These are phyloP conservation scores for Trichosanthes truncata DNA, from an alignment of 306 rosid species.

Conservation along the genomic window DNA sequence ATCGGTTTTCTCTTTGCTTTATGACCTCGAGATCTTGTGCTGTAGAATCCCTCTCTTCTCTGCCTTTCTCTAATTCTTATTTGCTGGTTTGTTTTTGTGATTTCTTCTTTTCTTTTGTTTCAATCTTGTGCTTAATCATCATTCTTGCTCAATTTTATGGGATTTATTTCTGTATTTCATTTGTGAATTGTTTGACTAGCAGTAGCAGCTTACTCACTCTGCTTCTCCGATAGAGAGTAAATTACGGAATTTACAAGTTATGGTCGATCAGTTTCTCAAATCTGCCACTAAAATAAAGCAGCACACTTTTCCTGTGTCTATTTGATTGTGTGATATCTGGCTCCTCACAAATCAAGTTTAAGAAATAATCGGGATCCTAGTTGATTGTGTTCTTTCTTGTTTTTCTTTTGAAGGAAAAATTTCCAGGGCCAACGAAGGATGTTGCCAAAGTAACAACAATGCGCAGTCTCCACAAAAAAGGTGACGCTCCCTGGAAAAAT, in stretches of 20 bases:
- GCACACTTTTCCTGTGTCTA: neutral
- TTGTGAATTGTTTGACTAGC: neutral
- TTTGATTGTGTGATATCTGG: neutral
- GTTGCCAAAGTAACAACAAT: conserved; percentile 23
- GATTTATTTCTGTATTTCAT: neutral
- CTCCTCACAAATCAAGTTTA: neutral
- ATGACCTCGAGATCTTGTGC: neutral
- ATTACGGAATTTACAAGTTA: neutral
- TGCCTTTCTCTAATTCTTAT: neutral
- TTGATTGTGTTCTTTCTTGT: neutral
- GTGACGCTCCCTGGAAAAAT: conserved; percentile 50
- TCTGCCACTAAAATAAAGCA: neutral
- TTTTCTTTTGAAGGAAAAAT: conserved; percentile 43
- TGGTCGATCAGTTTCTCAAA: neutral
- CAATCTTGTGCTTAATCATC: neutral
- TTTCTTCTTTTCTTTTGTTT: neutral
- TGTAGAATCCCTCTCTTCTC: neutral
- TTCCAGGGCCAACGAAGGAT: conserved; percentile 60
- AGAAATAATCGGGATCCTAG: neutral
- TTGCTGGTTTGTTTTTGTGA: neutral
- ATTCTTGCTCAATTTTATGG: neutral
- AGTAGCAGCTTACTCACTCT: neutral
- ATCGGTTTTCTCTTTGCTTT: neutral
- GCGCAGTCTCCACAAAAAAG: conserved; percentile 33
- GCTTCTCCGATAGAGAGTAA: neutral